Conservation (phyloP, 2,329 filamentous ascomycete genomes). For the Purpureocillium takamizusanense region DNA sequence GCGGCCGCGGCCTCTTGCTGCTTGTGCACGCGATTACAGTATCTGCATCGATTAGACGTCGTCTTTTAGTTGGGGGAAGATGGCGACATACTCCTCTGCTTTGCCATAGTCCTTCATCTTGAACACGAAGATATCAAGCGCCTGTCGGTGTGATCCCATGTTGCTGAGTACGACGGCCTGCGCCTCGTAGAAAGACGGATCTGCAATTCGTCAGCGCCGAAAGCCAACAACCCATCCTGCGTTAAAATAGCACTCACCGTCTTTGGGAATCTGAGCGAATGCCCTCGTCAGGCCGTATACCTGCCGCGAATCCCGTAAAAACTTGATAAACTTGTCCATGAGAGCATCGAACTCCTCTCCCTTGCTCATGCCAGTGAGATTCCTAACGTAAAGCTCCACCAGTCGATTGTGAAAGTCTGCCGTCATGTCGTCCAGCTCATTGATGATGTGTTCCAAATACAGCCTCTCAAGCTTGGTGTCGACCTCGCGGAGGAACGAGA, state of each 20-base stretch:
- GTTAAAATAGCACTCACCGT: constrained; percentile 46
- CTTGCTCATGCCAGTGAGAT: constrained; percentile 36
- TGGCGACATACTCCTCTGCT: constrained; percentile 71
- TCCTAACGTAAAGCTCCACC: constrained; percentile 58
- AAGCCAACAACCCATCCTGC: neutral
- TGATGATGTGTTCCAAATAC: constrained; percentile 87
- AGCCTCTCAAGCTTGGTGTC: constrained; percentile 63
- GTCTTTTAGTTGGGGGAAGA: neutral
- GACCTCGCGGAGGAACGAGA: constrained; percentile 63
- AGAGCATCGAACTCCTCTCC: constrained; percentile 45
- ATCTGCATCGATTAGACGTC: constrained; percentile 36
- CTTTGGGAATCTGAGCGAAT: constrained; percentile 66
- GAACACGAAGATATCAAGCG: constrained; percentile 95
- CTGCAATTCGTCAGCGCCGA: constrained; percentile 30
- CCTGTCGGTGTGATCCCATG: constrained; percentile 92
- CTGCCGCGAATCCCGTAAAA: constrained; percentile 66
- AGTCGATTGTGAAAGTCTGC: constrained; percentile 83
- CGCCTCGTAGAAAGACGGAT: constrained; percentile 79
- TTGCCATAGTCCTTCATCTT: constrained; percentile 80
- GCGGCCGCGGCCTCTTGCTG: constrained; percentile 37
- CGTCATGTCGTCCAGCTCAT: constrained; percentile 74
- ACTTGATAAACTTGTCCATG: constrained; percentile 60
- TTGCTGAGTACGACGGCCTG: constrained; percentile 86
- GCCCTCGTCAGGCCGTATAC: constrained; percentile 71
- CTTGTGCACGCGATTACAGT: constrained; percentile 82